Conservation (phyloP, 805 yeast species). For the Cyberlindnera sargentensis region DNA sequence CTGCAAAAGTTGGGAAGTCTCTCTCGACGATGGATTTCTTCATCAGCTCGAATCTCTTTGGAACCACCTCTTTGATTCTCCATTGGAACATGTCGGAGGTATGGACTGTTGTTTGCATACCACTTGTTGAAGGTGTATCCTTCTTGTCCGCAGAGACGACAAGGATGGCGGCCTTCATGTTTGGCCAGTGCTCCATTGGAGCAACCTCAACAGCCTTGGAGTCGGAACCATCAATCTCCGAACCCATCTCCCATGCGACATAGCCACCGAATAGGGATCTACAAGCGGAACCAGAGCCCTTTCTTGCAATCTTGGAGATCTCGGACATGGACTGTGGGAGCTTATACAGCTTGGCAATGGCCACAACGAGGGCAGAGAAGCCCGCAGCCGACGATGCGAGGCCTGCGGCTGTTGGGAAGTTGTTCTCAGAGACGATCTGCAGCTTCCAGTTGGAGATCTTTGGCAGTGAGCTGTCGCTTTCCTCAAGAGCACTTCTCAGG, state of each 20-base stretch:
- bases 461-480: constrained; percentile 44
- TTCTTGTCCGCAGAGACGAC: constrained; percentile 92
- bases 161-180: constrained; percentile 83
- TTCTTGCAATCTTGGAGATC: constrained; percentile 88
- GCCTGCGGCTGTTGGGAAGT: constrained; percentile 99
- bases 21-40: constrained; percentile 62
- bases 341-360: constrained; percentile 79
- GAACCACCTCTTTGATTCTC: constrained; percentile 79
- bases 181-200: constrained; percentile 81
- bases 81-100: constrained; percentile 82
- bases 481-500: constrained; percentile 58
- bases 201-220: constrained; percentile 93
- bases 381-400: constrained; percentile 98
- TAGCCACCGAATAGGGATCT: constrained; percentile 95
- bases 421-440: constrained; percentile 86
- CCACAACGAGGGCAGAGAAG: constrained; percentile 87
- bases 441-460: constrained; percentile 57
- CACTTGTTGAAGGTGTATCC: constrained; percentile 90
- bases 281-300: constrained; percentile 98
- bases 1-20: constrained; percentile 77
- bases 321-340: constrained; percentile 83
- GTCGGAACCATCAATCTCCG: constrained; percentile 67
- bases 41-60: constrained; percentile 79
- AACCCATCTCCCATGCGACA: constrained; percentile 99
- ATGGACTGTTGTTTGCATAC: constrained; percentile 92